Evolutionary conservation across 2,329 filamentous ascomycete species (phyloP), one percentile per base, ranked within the genome.

Genomic region (Fusarium foetens): DNA sequence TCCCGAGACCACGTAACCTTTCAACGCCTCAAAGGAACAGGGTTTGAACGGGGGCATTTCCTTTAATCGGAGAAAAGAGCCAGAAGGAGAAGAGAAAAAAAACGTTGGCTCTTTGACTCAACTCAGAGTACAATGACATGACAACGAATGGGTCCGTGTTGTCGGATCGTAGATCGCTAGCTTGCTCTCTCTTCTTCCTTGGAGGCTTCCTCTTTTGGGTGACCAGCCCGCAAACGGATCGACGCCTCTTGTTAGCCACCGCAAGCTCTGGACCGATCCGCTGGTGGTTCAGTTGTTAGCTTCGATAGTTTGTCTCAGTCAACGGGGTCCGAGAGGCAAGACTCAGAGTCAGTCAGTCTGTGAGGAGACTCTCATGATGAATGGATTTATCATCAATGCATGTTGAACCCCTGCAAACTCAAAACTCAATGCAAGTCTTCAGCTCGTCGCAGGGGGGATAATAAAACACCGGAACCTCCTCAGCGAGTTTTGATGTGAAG

Each of bases 251-350:
- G 42, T 33, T 51, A 49, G 70, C 66, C 70, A 73, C 66, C 52
- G 52, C 41, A 51, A 31, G 70, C 72, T 73, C 72, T 75, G 54
- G 63, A 73, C 69, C 63, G 67, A 69, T 69, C 65, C 41, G 46
- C 38, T 64, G 58, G 38, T 64, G 52, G 51, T 52, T 31, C 25
- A 61, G 19, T 49, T 58, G 58, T 43, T 68, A 68, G 71, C 73
- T 66, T 72, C 68, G 75, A 77, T 77, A 75, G 75, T 76, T 59
- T 70, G 53, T 33, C 25, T 43, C 38, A 53, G 49, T 53, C 49
- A 58, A 66, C 43, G 70, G 66, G 63, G 68, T 51, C 70, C 57
- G 69, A 68, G 67, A 58, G 66, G 51, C 58, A 38, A 63, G 63
- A 33, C 46, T 4, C 27, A 33, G 41, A 49, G 27, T 29, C 27